These are phyloP conservation scores for Paspalum notatum DNA, from an alignment of 176 grass and related monocot genomes.

Conservation along the genomic window DNA sequence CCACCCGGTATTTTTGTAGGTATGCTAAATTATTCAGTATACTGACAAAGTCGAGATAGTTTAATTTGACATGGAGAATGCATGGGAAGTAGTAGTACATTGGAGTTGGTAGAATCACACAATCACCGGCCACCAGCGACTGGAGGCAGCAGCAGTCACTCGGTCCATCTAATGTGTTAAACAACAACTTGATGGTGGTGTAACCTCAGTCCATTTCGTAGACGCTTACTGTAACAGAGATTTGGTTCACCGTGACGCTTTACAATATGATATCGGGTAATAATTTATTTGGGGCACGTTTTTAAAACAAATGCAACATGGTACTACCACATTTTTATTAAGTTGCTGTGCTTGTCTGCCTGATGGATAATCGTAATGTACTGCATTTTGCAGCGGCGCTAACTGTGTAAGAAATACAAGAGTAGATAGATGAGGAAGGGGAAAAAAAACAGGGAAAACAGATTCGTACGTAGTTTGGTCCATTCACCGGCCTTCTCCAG, in stretches of 20 bases:
- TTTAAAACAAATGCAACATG: too few species aligned
- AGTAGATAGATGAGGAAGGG: too few species aligned
- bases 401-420: too few species aligned
- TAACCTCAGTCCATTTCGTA: neutral
- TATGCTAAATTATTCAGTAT: neutral
- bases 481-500: too few species aligned
- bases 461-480: too few species aligned
- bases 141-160: neutral
- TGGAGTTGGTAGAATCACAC: neutral
- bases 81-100: neutral
- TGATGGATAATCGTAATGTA: too few species aligned
- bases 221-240: neutral
- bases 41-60: constrained; percentile 5
- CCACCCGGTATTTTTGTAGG: constrained; percentile 27
- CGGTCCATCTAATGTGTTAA: neutral
- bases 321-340: too few species aligned
- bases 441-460: too few species aligned
- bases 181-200: neutral
- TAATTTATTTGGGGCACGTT: too few species aligned
- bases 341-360: too few species aligned
- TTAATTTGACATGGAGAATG: constrained; percentile 36
- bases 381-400: too few species aligned
- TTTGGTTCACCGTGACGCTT: neutral
- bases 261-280: neutral
- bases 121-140: neutral